These are phyloP conservation scores for Aspergillus puulaauensis DNA, from an alignment of 2,329 filamentous ascomycete species.

Conservation along the genomic window DNA sequence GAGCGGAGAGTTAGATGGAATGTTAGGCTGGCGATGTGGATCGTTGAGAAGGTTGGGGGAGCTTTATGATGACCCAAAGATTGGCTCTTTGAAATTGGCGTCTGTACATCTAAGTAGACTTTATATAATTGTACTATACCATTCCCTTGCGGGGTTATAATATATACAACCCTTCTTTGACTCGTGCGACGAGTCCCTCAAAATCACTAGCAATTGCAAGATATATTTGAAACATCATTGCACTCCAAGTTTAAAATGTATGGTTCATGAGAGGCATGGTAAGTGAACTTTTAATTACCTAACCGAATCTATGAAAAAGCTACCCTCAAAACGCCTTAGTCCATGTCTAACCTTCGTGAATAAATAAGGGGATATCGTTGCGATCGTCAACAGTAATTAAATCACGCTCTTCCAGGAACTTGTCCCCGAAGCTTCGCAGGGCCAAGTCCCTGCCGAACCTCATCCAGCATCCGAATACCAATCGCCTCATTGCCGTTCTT, in stretches of 20 bases:
- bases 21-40: slow-evolving; percentile 90
- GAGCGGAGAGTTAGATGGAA: slow-evolving; percentile 83
- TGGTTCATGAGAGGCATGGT: neutral
- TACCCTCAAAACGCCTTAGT: slow-evolving; percentile 11
- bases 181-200: neutral
- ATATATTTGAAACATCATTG: neutral
- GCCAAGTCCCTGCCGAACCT: slow-evolving; percentile 77
- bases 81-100: neutral
- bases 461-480: slow-evolving; percentile 86
- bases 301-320: slow-evolving; percentile 9
- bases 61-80: slow-evolving; percentile 64
- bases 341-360: slow-evolving; percentile 3
- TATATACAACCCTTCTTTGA: neutral
- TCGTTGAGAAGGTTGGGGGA: slow-evolving; percentile 80
- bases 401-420: slow-evolving; percentile 33
- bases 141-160: neutral
- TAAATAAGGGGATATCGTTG: slow-evolving; percentile 22
- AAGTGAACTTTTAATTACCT: slow-evolving; percentile 4
- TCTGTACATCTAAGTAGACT: slow-evolving; percentile 1
- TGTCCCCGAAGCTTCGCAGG: slow-evolving; percentile 62
- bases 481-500: slow-evolving; percentile 79
- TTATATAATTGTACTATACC: slow-evolving; percentile 3
- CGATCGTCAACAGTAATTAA: slow-evolving; percentile 10
- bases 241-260: neutral
- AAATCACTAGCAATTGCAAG: neutral